Base-by-base conservation (phyloP, 257 asterid species). In the Linaria vulgaris region DNA sequence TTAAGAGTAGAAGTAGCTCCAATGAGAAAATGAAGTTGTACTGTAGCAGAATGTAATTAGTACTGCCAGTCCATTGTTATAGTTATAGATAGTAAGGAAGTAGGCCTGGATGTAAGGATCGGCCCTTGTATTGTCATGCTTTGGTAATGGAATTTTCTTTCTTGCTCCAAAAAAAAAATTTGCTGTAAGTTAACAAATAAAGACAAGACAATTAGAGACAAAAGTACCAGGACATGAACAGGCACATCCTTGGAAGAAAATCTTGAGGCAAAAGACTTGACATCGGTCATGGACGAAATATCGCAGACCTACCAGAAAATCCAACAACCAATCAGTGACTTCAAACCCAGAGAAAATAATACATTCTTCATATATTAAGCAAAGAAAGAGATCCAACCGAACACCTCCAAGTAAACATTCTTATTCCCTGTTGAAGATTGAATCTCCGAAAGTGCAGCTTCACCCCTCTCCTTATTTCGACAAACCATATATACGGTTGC, bases 381-480 rank as follows among this genome's bases (percentile, higher is more conserved):
- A 24, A 5, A 19, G 24, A 37, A 12, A 71, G 49, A 6, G 9
- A 22, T 12, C 1, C 25, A 69, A 61, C 5, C 38, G 30, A 68
- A 41, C 47, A 88, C 96, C 96, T 92, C 97, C 74, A 92, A 79
- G 77, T 71, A 74, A 64, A 89, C 95, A 74, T 82, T 92, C 56
- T 81, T 73, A 58, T 79, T 92, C 47, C 95, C 96, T 0, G 99
- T 87, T 59, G 64, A 64, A 14, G 88, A 75, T 53, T 79, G 86
- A 70, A 89, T 87, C 75, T 78, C 69, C 1, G 95, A 73, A 51
- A 82, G 83, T 7, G 99, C 96, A 12, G 88, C 86, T 77, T 87
- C 96, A 11, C 99, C 99, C 77, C 87, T 83, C 68, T 89, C 97
- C 80, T 82, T 89, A 72, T 82, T 85, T 61, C 96, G 88, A 70